Evolutionary conservation across 2,329 filamentous ascomycete genomes (phyloP), one percentile per base, ranked within the genome.

Genomic region (Aspergillus caelatus): DNA sequence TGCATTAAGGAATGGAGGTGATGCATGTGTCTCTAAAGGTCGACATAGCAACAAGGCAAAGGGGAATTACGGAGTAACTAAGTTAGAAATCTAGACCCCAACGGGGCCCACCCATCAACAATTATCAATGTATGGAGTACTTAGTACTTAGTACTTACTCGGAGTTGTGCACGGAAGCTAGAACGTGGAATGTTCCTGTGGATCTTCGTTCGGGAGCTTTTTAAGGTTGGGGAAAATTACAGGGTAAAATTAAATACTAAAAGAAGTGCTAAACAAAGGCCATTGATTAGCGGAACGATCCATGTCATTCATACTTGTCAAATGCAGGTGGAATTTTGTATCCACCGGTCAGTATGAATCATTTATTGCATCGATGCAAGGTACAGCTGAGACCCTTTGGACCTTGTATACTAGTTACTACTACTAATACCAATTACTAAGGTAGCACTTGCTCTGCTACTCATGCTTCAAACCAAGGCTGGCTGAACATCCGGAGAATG

Each of bases 181-280:
- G 62, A 58, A 46, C 46, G 46, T 36, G 46, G 62, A 63, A 63
- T 63, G 56, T 34, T 58, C 45, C 41, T 57, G 58, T 61, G 62
- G 58, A 45, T 36, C 58, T 36, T 30, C 30, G 41, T 23, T 30
- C 23, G 48, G 50, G 28, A 12, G 55, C 36, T 57, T 57, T 26
- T 48, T 59, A 50, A 48, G 36, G 50, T 62, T 55, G n/a, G 39
- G 52, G n/a, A 34, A 41, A n/a, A 19, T 41, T 48, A 28, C 30
- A 21, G 50, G 23, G 50, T 53, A 34, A 34, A 34, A 43, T 43
- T 19, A 34, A 21, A 32, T 54, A 36, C n/a, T 36, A 30, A 53
- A 53, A 23, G 16, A 14, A 53, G 8, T 34, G 9, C 45, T 23
- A 46, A 46, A 23, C 9, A 48, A 48, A 48, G 43, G n/a, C n/a